Percentiles rank a stretch among this genome's conserved stretches.
Evolutionary conservation across 768 basidiomycete genomes (phyloP).

Genomic region (Boletus rubescentipes): DNA sequence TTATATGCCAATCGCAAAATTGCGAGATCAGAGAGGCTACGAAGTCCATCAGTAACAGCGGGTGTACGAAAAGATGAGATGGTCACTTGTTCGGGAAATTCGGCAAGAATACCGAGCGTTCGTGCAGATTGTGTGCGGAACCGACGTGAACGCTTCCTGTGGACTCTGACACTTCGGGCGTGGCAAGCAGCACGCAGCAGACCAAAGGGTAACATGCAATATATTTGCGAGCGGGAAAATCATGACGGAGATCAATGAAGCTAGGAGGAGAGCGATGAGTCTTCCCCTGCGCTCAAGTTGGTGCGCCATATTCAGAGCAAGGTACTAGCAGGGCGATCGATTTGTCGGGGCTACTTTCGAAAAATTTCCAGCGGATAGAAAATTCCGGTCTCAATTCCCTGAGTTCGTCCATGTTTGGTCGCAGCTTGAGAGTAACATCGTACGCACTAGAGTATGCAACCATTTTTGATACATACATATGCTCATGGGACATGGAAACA

Average conservation of each 20-base stretch:
- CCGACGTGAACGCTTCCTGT: slow-evolving; percentile 48
- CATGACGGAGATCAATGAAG: slow-evolving; percentile 9
- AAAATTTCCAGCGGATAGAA: slow-evolving; percentile 50
- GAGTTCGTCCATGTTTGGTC: slow-evolving; percentile 51
- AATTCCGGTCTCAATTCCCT: slow-evolving; percentile 50
- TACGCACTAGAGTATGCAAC: slow-evolving; percentile 38
- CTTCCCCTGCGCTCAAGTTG: neutral
- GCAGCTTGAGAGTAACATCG: slow-evolving; percentile 56
- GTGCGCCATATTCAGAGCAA: slow-evolving; percentile 37
- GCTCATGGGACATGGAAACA: neutral
- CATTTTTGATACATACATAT: neutral
- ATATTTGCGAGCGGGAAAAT: slow-evolving; percentile 14
- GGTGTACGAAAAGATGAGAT: neutral
- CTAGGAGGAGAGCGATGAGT: slow-evolving; percentile 1
- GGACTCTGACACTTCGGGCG: slow-evolving; percentile 38
- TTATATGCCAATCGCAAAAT: slow-evolving; percentile 30
- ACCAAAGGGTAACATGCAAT: slow-evolving; percentile 33
- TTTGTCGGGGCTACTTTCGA: slow-evolving; percentile 53
- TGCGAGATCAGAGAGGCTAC: slow-evolving; percentile 27
- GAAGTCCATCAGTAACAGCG: neutral
- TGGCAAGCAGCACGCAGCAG: neutral
- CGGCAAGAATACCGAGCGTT: slow-evolving; percentile 43
- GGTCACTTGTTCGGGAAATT: slow-evolving; percentile 47
- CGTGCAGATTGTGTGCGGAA: slow-evolving; percentile 40
- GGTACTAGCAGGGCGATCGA: slow-evolving; percentile 47